Conservation (phyloP, 2,329 filamentous ascomycete species). For the Neofusicoccum laricinum region DNA sequence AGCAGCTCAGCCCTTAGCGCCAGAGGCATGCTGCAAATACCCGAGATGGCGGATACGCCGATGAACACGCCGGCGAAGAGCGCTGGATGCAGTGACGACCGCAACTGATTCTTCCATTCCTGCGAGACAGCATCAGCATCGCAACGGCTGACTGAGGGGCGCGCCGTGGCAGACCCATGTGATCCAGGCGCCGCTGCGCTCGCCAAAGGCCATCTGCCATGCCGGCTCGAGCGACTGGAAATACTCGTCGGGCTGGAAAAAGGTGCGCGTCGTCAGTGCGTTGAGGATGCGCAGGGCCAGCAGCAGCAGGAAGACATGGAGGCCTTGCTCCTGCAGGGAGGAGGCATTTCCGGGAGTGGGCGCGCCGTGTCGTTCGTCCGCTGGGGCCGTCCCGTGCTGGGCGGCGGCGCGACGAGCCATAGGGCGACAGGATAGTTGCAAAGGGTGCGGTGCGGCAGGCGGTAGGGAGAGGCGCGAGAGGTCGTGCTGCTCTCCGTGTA, state of each 20-base stretch:
- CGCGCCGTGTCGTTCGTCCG: constrained; percentile 7
- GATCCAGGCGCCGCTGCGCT: constrained; percentile 77
- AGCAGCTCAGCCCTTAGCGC: constrained; percentile 63
- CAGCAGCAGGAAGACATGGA: constrained; percentile 31
- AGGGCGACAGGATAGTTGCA: not conserved
- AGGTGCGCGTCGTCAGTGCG: constrained; percentile 74
- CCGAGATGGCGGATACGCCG: constrained; percentile 56
- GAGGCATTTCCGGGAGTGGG: constrained; percentile 1
- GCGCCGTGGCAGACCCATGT: constrained; percentile 70
- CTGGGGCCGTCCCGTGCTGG: constrained; percentile 7
- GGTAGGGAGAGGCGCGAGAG: not conserved
- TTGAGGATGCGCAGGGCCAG: constrained; percentile 76
- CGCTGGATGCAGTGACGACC: constrained; percentile 87
- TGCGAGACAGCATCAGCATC: constrained; percentile 37
- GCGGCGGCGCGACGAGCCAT: constrained; percentile 10
- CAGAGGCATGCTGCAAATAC: constrained; percentile 52
- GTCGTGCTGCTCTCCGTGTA: not conserved
- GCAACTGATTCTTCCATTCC: constrained; percentile 89
- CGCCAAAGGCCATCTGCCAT: constrained; percentile 83
- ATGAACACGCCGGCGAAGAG: constrained; percentile 78
- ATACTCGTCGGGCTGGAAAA: constrained; percentile 98
- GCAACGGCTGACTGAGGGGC: not conserved
- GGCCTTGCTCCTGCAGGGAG: not conserved
- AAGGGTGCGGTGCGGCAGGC: not conserved
- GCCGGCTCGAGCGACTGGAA: constrained; percentile 95